Percentiles rank a stretch among this genome's conserved stretches.
Evolutionary conservation across 2,329 filamentous ascomycete genomes (phyloP).

Genomic region (Coniochaeta ligniaria): DNA sequence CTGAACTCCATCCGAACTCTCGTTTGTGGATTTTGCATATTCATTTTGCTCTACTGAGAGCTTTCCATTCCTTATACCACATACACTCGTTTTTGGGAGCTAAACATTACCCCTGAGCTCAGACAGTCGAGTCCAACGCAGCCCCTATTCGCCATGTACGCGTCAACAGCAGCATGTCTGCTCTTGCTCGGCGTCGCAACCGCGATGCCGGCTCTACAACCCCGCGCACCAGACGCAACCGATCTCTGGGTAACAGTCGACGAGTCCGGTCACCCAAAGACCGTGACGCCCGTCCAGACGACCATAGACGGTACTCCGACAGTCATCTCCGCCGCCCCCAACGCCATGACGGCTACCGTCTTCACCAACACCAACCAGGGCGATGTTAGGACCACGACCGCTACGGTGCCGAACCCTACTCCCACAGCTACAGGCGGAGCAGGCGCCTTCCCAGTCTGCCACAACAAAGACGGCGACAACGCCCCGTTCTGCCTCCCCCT

Average conservation of each 20-base stretch:
- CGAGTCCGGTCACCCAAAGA: slow-evolving; percentile 36
- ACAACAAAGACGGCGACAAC: slow-evolving; percentile 36
- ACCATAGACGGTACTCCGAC: slow-evolving; percentile 39
- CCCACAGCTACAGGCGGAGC: slow-evolving; percentile 34
- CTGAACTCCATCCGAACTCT: not conserved
- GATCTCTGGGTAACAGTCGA: slow-evolving; percentile 46
- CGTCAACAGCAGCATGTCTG: not conserved
- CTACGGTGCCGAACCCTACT: slow-evolving; percentile 34
- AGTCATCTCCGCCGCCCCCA: slow-evolving; percentile 26
- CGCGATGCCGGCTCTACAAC: not conserved
- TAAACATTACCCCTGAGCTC: not conserved
- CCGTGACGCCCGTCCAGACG: slow-evolving; percentile 40
- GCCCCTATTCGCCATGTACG: not conserved
- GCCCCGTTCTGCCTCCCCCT: slow-evolving; percentile 47
- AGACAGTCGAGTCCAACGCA: not conserved
- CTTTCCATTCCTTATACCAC: not conserved
- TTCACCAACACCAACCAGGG: slow-evolving; percentile 24
- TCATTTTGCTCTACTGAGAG: not conserved
- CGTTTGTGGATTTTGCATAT: not conserved
- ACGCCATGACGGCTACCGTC: slow-evolving; percentile 32
- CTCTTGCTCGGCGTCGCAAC: not conserved
- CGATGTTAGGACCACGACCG: slow-evolving; percentile 26
- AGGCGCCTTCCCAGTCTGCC: slow-evolving; percentile 43
- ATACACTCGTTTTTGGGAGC: not conserved
- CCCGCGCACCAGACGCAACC: slow-evolving; percentile 20